Base-by-base conservation (phyloP, 179 eudicot species). In the Silene coronaria region DNA sequence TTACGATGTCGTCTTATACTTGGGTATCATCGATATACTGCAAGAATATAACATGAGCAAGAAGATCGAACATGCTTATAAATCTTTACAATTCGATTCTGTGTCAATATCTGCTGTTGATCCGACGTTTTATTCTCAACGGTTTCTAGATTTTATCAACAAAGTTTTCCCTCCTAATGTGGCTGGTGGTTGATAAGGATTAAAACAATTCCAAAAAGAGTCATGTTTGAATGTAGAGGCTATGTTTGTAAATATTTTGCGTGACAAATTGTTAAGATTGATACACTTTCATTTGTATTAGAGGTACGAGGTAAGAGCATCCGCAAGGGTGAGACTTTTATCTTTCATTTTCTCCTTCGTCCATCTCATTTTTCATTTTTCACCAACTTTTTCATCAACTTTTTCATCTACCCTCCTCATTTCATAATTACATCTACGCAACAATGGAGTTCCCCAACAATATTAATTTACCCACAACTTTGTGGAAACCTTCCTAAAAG, bases 1-100 rank as follows among this genome's bases (percentile, higher is more conserved):
- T 23, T 92, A 95, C 27, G 97, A 93, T 74, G 97, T 95, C 3
- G 99, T 95, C 38, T 69, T 95, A 60, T 95, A 93, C 88, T 79
- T 95, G 72, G 99, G 99, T 68, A 89, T 95, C 62, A 95, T 95
- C 7, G 99, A 95, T 85, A 95, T 95, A 74, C 82, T 95, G 77
- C 99, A 92, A 77, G 97, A 87, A 38, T 95, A 92, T 85, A 92
- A 90, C 87, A 83, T 88, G 76, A 76, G 79, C 73, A 95, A 95
- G 88, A 91, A 84, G 90, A 82, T 95, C 19, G 99, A 95, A 77
- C 97, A 93, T 66, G 91, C 97, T 7, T 95, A 93, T 76, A 95
- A 95, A 79, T 85, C 97, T 23, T 17, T 91, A 36, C 99, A 95
- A 65, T 95, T 92, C 21, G 99, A 95, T 85, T 93, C 97, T 1